phyloP scores from a whole-genome alignment of 352 stramenopile genomes.

The Phytophthora podocarpi region DNA sequence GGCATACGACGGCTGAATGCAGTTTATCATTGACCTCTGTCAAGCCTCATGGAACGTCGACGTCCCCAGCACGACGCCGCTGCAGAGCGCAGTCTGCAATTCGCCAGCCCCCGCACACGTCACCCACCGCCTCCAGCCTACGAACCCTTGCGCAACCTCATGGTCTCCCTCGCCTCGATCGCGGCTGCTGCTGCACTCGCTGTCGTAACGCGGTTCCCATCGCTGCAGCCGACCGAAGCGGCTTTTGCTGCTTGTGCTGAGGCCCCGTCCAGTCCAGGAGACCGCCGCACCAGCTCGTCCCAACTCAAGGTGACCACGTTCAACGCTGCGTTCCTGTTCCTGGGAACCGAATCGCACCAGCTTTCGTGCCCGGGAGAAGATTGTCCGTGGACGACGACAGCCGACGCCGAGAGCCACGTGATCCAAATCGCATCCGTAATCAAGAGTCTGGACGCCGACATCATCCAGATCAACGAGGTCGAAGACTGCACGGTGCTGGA shows the following conservation, averaged over 20 bases:
- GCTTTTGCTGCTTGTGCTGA: conserved; percentile 50
- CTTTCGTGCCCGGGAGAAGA: conserved; percentile 53
- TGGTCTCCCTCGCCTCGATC: conserved; percentile 42
- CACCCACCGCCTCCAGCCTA: neutral
- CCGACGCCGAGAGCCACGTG: conserved; percentile 52
- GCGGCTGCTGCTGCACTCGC: conserved; percentile 17
- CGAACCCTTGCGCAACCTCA: conserved; percentile 19
- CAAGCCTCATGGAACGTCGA: conserved; percentile 16
- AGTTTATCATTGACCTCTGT: conserved; percentile 9
- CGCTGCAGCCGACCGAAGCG: conserved; percentile 27
- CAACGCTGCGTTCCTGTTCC: conserved; percentile 69
- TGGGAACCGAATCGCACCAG: conserved; percentile 41
- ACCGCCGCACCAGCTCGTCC: conserved; percentile 51
- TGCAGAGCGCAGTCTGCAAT: conserved; percentile 35
- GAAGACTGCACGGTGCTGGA: conserved; percentile 61
- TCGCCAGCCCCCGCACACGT: conserved; percentile 16
- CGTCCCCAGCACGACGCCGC: neutral
- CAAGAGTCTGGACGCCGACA: conserved; percentile 58
- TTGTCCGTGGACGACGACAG: conserved; percentile 57
- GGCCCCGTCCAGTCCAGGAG: conserved; percentile 42
- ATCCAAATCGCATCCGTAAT: conserved; percentile 57
- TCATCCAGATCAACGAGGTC: conserved; percentile 72
- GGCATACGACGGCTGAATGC: conserved; percentile 9
- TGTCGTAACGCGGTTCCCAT: conserved; percentile 13
- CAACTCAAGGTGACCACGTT: conserved; percentile 72